Evolutionary conservation across 1,284 basidiomycete genomes (phyloP), one percentile per base, ranked within the genome.

Genomic region (Ustilago vetiveriae): DNA sequence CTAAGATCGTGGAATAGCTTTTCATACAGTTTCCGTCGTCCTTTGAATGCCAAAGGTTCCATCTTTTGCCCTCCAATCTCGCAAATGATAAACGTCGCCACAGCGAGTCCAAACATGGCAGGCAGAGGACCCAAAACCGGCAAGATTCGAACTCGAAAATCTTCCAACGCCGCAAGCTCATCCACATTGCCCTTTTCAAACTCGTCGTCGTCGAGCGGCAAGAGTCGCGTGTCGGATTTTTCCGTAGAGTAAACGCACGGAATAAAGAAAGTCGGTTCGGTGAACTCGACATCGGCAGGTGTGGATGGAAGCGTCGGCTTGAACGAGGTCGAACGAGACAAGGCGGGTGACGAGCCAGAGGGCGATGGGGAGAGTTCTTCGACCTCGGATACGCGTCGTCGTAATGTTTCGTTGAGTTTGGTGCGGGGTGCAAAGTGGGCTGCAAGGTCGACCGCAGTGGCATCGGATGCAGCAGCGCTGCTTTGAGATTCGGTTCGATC

Each of bases 141-240:
- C 6, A 95, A 82, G 65, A 94, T 92, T 39, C 93, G 86, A 6
- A 95, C 92, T 30, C 96, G 86, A 84, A 98, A 98, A 81, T 97
- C 92, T 78, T 95, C 91, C 59, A 98, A 90, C 5, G 90, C 90
- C 10, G 91, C 89, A 3, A 98, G 86, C 83, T 98, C 94, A 76
- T 92, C 90, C 6, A 98, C 90, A 19, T 89, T 85, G 13, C 95
- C 96, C 82, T 91, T 92, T 75, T 90, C 85, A 81, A 94, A 94
- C 82, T 98, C 94, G 63, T 94, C 92, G 62, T 97, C 92, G 0
- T 92, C 87, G 0, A 98, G 85, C 0, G 95, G 96, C 3, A 98
- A 87, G 1, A 98, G 85, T 69, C 91, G 90, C 41, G 84, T 83
- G 16, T 90, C 86, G 0, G 94, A 93, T 22, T 92, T 90, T 82